Base-by-base conservation (phyloP, 1,284 basidiomycete species). In the Amanita bisporigera region DNA sequence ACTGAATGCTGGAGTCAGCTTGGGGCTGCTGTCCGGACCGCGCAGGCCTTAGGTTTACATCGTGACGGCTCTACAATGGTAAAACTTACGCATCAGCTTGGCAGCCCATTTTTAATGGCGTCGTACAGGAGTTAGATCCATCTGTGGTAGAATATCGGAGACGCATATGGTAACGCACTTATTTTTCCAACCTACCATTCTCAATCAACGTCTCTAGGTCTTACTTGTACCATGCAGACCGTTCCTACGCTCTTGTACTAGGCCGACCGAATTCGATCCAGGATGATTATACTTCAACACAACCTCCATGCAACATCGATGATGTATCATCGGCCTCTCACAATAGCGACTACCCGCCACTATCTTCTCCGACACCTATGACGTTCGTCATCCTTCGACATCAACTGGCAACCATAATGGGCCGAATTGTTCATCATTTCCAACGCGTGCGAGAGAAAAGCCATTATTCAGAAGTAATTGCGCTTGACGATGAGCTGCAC, bases 1-100 rank as follows among this genome's bases (percentile, higher is more conserved):
- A 95, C 94, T 6, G 96, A 98, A 81, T 96, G 95, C 75, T 98
- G 97, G 96, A 96, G 94, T 75, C 94, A 97, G 74, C 84, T 98
- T 14, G 96, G 96, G 58, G 95, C 95, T 2, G 95, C 95, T 47
- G 90, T 98, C 21, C 85, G 96, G 63, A 98, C 96, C 17, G 97
- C 96, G 14, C 96, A 98, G 76, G 96, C 96, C 1, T 89, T 98
- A 47, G 97, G 96, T 19, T 81, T 98, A 41, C 96, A 98, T 79
- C 87, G 97, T 64, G 96, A 98, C 77, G 94, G 94, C 15, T 87
- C 90, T n/a, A 91, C 90, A 66, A 90, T 94, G 83, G 94, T 94
- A 73, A 77, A 87, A 78, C 41, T 24, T 45, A 17, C 17, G 26
- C 24, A 21, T 43, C 19, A 29, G 26, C 38, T 69, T 17, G 52